These are phyloP conservation scores for Colletotrichum costaricense DNA, from an alignment of 2,329 filamentous ascomycete species.

Conservation along the genomic window DNA sequence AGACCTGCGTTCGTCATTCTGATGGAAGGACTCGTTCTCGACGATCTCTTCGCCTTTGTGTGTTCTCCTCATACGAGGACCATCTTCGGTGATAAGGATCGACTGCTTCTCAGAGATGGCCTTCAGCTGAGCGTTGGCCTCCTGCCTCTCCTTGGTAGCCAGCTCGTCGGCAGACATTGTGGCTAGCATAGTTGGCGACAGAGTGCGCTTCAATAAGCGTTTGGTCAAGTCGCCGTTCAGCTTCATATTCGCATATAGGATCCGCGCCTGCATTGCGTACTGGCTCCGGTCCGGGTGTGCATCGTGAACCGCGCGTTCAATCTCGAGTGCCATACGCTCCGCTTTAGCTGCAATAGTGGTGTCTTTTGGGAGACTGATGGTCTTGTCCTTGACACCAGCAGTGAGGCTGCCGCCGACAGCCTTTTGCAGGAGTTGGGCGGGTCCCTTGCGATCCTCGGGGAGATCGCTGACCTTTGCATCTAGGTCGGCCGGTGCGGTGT, in stretches of 20 bases:
- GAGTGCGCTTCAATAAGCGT: constrained; percentile 76
- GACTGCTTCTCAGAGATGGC: constrained; percentile 85
- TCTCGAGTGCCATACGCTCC: constrained; percentile 78
- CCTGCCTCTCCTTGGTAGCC: constrained; percentile 89
- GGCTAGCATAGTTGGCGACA: constrained; percentile 82
- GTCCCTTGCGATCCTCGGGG: constrained; percentile 72
- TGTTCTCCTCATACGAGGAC: constrained; percentile 85
- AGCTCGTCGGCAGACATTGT: constrained; percentile 91
- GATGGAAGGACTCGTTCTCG: constrained; percentile 74
- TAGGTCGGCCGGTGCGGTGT: constrained; percentile 64
- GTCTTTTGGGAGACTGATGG: constrained; percentile 72
- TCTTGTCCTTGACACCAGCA: constrained; percentile 73
- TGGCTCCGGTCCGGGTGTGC: constrained; percentile 64
- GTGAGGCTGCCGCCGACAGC: constrained; percentile 74
- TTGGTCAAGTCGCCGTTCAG: constrained; percentile 83
- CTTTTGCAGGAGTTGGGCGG: constrained; percentile 78
- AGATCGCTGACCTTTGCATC: constrained; percentile 65
- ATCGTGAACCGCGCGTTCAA: constrained; percentile 78
- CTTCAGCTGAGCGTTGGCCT: constrained; percentile 80
- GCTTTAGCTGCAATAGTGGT: constrained; percentile 73
- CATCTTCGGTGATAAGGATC: constrained; percentile 81
- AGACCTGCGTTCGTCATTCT: constrained; percentile 47
- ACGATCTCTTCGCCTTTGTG: constrained; percentile 96
- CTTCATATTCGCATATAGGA: constrained; percentile 88
- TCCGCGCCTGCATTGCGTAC: constrained; percentile 74